A percentile compares a stretch with the other conserved stretches of the same genome.
These are phyloP conservation scores for Russula compacta DNA, from an alignment of 768 basidiomycete species.

Conservation along the genomic window DNA sequence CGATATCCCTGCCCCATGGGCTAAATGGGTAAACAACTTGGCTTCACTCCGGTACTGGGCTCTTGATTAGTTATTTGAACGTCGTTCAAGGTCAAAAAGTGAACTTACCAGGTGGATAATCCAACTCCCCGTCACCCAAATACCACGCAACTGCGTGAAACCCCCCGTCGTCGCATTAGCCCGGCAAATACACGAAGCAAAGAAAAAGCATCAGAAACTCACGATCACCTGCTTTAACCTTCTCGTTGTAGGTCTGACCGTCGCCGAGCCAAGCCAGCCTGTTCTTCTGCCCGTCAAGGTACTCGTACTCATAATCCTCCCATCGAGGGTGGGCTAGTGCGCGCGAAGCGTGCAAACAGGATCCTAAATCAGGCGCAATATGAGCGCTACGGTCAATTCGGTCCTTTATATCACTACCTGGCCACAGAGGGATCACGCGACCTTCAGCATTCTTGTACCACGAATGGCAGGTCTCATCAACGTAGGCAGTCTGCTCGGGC, in stretches of 20 bases:
- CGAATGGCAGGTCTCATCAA: slow-evolving; percentile 41
- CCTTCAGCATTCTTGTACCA: slow-evolving; percentile 62
- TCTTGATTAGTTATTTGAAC: neutral
- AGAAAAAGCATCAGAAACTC: neutral
- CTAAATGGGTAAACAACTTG: neutral
- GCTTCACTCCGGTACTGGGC: neutral
- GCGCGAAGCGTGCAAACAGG: slow-evolving; percentile 40
- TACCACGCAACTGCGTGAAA: slow-evolving; percentile 20
- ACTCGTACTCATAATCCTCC: slow-evolving; percentile 55
- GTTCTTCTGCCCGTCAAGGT: slow-evolving; percentile 35
- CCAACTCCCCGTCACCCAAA: too few species aligned
- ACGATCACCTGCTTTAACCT: slow-evolving; percentile 21
- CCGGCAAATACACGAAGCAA: too few species aligned
- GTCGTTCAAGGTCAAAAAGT: slow-evolving; percentile 2
- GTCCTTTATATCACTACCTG: slow-evolving; percentile 30
- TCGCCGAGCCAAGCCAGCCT: slow-evolving; percentile 53
- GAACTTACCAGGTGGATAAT: too few species aligned
- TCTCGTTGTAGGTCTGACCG: slow-evolving; percentile 48
- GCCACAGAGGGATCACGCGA: slow-evolving; percentile 49
- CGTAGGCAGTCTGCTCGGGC: slow-evolving; percentile 42
- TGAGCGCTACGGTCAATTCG: neutral
- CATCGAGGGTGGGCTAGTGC: slow-evolving; percentile 48
- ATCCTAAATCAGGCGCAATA: slow-evolving; percentile 28
- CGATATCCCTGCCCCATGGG: too few species aligned
- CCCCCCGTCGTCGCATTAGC: too few species aligned